Conservation (phyloP, 2,329 filamentous ascomycete species). For the Cladophialophora psammophila region DNA sequence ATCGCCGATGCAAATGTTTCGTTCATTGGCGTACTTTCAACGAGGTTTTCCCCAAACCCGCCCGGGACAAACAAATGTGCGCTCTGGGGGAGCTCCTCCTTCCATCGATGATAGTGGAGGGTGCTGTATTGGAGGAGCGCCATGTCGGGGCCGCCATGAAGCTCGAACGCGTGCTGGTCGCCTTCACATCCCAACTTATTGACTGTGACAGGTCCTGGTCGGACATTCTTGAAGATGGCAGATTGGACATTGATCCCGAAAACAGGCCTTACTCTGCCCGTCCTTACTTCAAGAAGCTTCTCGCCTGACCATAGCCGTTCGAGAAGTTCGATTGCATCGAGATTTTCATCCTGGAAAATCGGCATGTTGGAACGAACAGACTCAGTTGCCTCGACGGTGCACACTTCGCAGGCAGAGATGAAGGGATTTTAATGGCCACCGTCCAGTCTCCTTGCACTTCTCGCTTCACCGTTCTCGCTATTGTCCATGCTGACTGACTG, state of each 20-base stretch:
- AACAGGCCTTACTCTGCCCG: slow-evolving; percentile 25
- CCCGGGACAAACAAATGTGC: slow-evolving; percentile 63
- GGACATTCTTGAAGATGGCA: slow-evolving; percentile 29
- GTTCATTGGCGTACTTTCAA: slow-evolving; percentile 66
- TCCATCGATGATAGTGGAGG: slow-evolving; percentile 66
- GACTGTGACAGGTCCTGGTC: slow-evolving; percentile 20
- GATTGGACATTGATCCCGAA: slow-evolving; percentile 20
- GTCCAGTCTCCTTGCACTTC: neutral
- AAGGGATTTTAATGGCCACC: neutral
- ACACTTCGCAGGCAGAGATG: neutral
- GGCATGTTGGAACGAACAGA: slow-evolving; percentile 8
- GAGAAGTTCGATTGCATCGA: slow-evolving; percentile 18
- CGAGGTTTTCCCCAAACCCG: slow-evolving; percentile 71
- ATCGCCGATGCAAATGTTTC: slow-evolving; percentile 71
- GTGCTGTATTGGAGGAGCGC: slow-evolving; percentile 69
- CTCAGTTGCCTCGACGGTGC: neutral
- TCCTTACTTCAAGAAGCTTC: slow-evolving; percentile 26
- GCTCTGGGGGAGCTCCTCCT: slow-evolving; percentile 59
- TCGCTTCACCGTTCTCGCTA: neutral
- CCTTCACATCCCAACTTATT: slow-evolving; percentile 58
- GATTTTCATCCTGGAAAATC: slow-evolving; percentile 16
- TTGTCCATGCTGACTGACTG: neutral
- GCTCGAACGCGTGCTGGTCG: slow-evolving; percentile 68
- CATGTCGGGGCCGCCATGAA: slow-evolving; percentile 70
- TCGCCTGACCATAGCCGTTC: slow-evolving; percentile 23